phyloP scores from a whole-genome alignment of 2,329 filamentous ascomycete genomes.

The Fusarium coffeatum region DNA sequence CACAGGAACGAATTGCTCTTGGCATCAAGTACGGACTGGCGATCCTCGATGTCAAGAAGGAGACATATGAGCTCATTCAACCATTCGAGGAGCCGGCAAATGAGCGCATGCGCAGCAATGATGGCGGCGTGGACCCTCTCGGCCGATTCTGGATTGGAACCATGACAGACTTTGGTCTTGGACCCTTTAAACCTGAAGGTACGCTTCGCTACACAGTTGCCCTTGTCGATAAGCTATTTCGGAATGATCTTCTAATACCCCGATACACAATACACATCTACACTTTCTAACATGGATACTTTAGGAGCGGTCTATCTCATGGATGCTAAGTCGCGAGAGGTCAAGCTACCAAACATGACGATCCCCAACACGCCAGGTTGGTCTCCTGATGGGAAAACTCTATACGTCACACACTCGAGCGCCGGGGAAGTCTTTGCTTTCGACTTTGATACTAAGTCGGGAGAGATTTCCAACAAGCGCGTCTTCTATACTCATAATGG shows the following conservation, averaged over 20 bases:
- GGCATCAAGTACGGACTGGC: slow-evolving; percentile 86
- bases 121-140: slow-evolving; percentile 82
- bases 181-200: slow-evolving; percentile 71
- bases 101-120: slow-evolving; percentile 76
- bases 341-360: slow-evolving; percentile 71
- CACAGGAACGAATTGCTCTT: slow-evolving; percentile 74
- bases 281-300: slow-evolving; percentile 10
- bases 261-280: neutral
- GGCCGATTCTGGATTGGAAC: slow-evolving; percentile 87
- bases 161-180: slow-evolving; percentile 79
- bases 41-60: slow-evolving; percentile 74
- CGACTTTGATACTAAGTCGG: slow-evolving; percentile 75
- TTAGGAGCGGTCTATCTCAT: slow-evolving; percentile 80
- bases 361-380: slow-evolving; percentile 90
- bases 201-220: slow-evolving; percentile 16
- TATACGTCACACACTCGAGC: slow-evolving; percentile 87
- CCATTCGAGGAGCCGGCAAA: slow-evolving; percentile 59
- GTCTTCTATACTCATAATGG: slow-evolving; percentile 78
- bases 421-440: slow-evolving; percentile 77
- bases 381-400: slow-evolving; percentile 76
- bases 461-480: slow-evolving; percentile 74
- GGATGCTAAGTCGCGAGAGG: slow-evolving; percentile 67
- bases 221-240: neutral
- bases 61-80: slow-evolving; percentile 64
- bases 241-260: neutral